Evolutionary conservation across 139 green algal species (phyloP).

Genomic region (Dunaliella primolecta): DNA sequence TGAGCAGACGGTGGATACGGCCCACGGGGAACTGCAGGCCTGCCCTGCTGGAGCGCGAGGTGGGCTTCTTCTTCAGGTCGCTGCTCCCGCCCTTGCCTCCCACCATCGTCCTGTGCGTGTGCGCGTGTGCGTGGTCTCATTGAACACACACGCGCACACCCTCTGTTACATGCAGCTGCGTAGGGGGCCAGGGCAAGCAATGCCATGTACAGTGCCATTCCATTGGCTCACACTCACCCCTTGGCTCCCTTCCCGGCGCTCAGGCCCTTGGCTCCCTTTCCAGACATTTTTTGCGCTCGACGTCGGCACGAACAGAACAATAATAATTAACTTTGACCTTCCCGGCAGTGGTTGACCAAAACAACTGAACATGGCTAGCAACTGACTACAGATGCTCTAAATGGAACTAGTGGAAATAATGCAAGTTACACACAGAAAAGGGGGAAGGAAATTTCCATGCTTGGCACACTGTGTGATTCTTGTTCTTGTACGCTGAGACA

Average conservation of each 20-base stretch:
- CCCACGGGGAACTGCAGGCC: slow-evolving; percentile 97
- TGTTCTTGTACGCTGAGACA: no score
- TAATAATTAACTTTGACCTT: no score
- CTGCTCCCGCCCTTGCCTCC: slow-evolving; percentile 65
- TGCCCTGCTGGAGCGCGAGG: slow-evolving; percentile 79
- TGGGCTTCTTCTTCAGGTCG: slow-evolving; percentile 72
- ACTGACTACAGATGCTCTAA: no score
- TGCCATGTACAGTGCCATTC: neutral
- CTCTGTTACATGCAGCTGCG: neutral
- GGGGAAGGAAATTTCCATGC: no score
- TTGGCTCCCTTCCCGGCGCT: slow-evolving; percentile 87
- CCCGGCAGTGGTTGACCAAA: no score
- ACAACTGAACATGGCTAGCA: no score
- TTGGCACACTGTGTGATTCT: no score
- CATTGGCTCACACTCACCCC: slow-evolving; percentile 55
- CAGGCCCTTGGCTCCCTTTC: slow-evolving; percentile 88
- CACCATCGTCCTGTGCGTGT: slow-evolving; percentile 57
- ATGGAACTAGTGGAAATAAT: no score
- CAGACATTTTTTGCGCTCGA: slow-evolving; percentile 75
- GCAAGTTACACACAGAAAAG: no score
- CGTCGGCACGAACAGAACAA: no score
- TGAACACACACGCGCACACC: neutral
- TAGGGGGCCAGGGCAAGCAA: neutral
- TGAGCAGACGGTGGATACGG: slow-evolving; percentile 96
- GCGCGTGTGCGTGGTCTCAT: no score